phyloP scores from a whole-genome alignment of 1,284 basidiomycete species.

The Stygiomarasmius scandens region DNA sequence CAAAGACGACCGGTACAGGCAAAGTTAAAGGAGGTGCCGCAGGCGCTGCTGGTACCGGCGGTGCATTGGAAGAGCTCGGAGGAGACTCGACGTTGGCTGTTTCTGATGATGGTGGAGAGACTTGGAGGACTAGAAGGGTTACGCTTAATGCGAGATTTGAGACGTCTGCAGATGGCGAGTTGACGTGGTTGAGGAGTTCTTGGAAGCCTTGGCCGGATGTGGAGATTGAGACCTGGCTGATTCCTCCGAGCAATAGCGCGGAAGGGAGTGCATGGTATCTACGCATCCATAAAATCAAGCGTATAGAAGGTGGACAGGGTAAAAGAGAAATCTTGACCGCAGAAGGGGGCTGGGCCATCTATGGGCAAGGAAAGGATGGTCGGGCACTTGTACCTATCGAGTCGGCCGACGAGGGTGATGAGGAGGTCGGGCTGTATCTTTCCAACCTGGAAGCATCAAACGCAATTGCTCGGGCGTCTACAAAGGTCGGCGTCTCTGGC shows the following conservation, averaged over 20 bases:
- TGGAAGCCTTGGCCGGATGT: slow-evolving; percentile 80
- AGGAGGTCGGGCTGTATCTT: slow-evolving; percentile 25
- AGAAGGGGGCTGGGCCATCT: slow-evolving; percentile 74
- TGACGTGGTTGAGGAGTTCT: slow-evolving; percentile 58
- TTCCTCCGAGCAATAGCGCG: slow-evolving; percentile 59
- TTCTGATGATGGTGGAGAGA: slow-evolving; percentile 68
- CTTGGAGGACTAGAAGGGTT: slow-evolving; percentile 68
- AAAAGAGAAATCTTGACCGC: slow-evolving; percentile 55
- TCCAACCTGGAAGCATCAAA: slow-evolving; percentile 37
- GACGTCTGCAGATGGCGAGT: slow-evolving; percentile 30
- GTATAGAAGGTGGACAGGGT: slow-evolving; percentile 30
- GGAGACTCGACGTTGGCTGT: slow-evolving; percentile 72
- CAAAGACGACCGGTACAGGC: not conserved
- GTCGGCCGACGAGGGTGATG: slow-evolving; percentile 34
- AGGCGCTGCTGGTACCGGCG: slow-evolving; percentile 18
- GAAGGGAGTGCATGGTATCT: slow-evolving; percentile 69
- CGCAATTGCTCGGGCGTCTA: slow-evolving; percentile 54
- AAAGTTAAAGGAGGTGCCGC: not conserved
- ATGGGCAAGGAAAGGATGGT: slow-evolving; percentile 67
- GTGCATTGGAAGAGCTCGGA: slow-evolving; percentile 71
- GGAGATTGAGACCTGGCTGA: slow-evolving; percentile 74
- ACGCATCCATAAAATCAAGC: slow-evolving; percentile 61
- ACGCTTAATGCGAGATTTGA: slow-evolving; percentile 68
- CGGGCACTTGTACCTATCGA: slow-evolving; percentile 54
- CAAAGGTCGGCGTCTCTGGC: slow-evolving; percentile 64